phyloP scores from a whole-genome alignment of 768 basidiomycete species.

The Mycena venus region DNA sequence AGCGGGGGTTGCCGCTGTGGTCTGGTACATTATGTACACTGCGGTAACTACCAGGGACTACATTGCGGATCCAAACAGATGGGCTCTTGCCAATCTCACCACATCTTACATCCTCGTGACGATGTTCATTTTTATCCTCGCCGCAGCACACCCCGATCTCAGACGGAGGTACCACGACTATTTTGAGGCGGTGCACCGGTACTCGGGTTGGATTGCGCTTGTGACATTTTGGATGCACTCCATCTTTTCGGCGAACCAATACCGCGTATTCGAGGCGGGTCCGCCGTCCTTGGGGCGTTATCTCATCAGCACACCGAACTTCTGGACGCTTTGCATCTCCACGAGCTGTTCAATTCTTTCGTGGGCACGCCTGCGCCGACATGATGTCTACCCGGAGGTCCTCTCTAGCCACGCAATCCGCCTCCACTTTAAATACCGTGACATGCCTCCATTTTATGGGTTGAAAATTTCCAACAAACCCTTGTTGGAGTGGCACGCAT shows the following conservation, averaged over 20 bases:
- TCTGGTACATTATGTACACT: slow-evolving; percentile 66
- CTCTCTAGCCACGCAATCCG: slow-evolving; percentile 69
- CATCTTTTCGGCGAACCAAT: slow-evolving; percentile 42
- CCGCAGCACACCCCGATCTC: slow-evolving; percentile 62
- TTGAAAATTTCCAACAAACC: slow-evolving; percentile 45
- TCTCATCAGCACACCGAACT: slow-evolving; percentile 58
- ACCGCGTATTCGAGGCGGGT: slow-evolving; percentile 50
- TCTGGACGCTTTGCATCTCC: slow-evolving; percentile 60
- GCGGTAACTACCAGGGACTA: slow-evolving; percentile 56
- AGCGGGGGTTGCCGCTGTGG: slow-evolving; percentile 62
- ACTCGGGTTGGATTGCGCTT: slow-evolving; percentile 66
- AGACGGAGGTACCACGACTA: slow-evolving; percentile 62
- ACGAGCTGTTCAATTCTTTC: slow-evolving; percentile 60
- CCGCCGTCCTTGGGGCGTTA: slow-evolving; percentile 55
- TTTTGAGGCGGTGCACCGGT: slow-evolving; percentile 69
- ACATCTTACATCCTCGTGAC: slow-evolving; percentile 61
- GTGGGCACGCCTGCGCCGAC: slow-evolving; percentile 64
- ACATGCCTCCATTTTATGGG: slow-evolving; percentile 52
- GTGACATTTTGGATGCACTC: slow-evolving; percentile 64
- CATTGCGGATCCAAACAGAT: slow-evolving; percentile 37
- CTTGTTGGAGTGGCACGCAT: slow-evolving; percentile 56
- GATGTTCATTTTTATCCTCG: slow-evolving; percentile 62
- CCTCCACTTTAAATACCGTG: slow-evolving; percentile 64
- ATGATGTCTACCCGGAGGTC: slow-evolving; percentile 62
- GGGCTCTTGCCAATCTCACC: slow-evolving; percentile 51